Conservation (phyloP, 2,329 filamentous ascomycete genomes). For the Fusarium sp. region DNA sequence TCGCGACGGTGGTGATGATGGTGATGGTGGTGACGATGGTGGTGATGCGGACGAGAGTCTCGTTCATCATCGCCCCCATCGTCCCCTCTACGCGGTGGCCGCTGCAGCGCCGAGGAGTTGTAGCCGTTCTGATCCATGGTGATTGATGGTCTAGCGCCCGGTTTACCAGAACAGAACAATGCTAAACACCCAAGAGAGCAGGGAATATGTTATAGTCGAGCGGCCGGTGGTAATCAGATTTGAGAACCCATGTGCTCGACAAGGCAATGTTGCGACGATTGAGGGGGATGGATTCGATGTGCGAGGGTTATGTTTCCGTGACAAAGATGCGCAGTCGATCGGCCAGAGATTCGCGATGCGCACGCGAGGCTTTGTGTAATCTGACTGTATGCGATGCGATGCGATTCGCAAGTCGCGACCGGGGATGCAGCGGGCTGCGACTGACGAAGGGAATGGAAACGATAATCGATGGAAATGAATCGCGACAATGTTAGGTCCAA, state of each 20-base stretch:
- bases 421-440: constrained; percentile 38
- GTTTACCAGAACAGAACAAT: constrained; percentile 22
- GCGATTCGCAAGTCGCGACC: constrained; percentile 41
- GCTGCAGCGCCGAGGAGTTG: constrained; percentile 62
- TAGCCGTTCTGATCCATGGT: constrained; percentile 60
- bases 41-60: constrained; percentile 48
- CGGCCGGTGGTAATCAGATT: constrained; percentile 36
- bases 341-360: constrained; percentile 43
- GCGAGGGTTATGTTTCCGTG: constrained; percentile 15
- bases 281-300: constrained; percentile 27
- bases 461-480: constrained; percentile 22
- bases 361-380: constrained; percentile 40
- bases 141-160: constrained; percentile 39
- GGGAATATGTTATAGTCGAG: constrained; percentile 34
- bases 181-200: constrained; percentile 25
- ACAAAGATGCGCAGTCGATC: constrained; percentile 37
- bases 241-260: constrained; percentile 46
- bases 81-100: constrained; percentile 52
- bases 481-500: constrained; percentile 34
- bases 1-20: constrained; percentile 57
- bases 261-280: constrained; percentile 38
- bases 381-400: constrained; percentile 25
- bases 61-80: constrained; percentile 55
- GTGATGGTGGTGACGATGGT: constrained; percentile 52
- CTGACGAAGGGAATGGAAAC: constrained; percentile 14